Percentiles rank a stretch among this genome's conserved stretches.
Conservation (phyloP, 169 alveolate genomes). For the Cytauxzoon felis region DNA sequence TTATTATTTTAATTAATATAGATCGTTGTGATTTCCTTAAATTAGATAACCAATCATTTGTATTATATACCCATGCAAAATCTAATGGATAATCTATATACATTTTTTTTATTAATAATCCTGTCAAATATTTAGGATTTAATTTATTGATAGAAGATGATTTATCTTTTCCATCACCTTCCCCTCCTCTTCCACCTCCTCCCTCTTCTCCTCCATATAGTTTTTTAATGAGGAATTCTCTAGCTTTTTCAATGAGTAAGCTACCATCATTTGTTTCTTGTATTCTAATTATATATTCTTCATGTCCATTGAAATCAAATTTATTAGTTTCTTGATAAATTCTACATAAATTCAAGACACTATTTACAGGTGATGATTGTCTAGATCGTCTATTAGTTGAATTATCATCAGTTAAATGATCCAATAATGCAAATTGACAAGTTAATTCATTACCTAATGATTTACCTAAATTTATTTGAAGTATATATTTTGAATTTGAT, state of each 20-base stretch:
- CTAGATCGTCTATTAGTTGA: neutral
- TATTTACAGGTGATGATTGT: too few relatives aligned
- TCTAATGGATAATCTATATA: slow-evolving; percentile 6
- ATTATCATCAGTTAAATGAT: neutral
- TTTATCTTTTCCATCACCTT: too few relatives aligned
- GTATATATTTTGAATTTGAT: slow-evolving; percentile 13
- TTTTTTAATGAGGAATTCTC: neutral
- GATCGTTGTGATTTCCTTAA: slow-evolving; percentile 78
- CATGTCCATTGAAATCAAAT: too few relatives aligned
- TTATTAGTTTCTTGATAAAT: too few relatives aligned
- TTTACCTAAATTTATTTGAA: slow-evolving; percentile 8
- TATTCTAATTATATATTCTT: neutral
- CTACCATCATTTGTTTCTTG: slow-evolving; percentile 12
- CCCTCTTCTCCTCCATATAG: too few relatives aligned
- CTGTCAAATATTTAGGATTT: neutral
- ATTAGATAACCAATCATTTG: slow-evolving; percentile 69
- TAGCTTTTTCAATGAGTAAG: neutral
- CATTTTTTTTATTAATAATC: neutral
- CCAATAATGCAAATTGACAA: too few relatives aligned
- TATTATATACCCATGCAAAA: slow-evolving; percentile 61
- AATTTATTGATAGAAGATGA: too few relatives aligned
- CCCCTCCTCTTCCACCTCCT: too few relatives aligned
- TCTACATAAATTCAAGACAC: too few relatives aligned
- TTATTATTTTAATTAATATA: slow-evolving; percentile 73
- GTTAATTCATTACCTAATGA: slow-evolving; percentile 3